Conservation (phyloP, 768 basidiomycete genomes). For the Lactarius deliciosus region DNA sequence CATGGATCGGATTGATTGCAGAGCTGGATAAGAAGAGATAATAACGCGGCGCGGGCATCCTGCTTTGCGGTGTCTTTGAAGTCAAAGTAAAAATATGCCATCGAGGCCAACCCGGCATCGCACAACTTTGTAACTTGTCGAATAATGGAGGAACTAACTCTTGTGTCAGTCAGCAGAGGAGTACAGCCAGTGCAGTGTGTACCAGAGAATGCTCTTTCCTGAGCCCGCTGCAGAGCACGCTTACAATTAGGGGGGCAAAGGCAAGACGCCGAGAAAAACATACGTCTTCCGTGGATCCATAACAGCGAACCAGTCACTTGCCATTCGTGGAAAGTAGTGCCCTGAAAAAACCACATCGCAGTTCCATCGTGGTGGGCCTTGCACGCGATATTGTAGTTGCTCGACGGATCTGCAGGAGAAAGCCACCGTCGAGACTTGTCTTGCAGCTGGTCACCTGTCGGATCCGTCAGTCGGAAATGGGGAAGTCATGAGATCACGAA, state of each 20-base stretch:
- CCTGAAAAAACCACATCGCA: conserved; percentile 5
- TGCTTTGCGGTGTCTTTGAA: too few relatives aligned
- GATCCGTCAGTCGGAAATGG: neutral
- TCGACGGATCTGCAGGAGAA: neutral
- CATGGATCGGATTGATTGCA: neutral
- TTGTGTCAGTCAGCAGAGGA: neutral
- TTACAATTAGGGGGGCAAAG: too few relatives aligned
- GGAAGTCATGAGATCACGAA: neutral
- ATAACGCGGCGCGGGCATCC: neutral
- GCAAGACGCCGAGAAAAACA: neutral
- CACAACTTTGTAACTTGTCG: neutral
- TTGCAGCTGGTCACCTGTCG: neutral
- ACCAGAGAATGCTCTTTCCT: neutral
- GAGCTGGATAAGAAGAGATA: neutral
- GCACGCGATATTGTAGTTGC: too few relatives aligned
- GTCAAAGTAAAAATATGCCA: too few relatives aligned
- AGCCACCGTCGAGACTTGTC: neutral
- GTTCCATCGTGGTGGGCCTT: neutral
- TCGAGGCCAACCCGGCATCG: neutral
- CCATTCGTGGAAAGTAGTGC: neutral
- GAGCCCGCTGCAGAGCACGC: too few relatives aligned
- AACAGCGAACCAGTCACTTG: neutral
- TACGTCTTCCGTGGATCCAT: conserved; percentile 10
- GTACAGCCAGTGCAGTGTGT: neutral
- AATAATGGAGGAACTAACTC: neutral